Conservation (phyloP, 148 eudicot species). For the Polygonum aviculare region DNA sequence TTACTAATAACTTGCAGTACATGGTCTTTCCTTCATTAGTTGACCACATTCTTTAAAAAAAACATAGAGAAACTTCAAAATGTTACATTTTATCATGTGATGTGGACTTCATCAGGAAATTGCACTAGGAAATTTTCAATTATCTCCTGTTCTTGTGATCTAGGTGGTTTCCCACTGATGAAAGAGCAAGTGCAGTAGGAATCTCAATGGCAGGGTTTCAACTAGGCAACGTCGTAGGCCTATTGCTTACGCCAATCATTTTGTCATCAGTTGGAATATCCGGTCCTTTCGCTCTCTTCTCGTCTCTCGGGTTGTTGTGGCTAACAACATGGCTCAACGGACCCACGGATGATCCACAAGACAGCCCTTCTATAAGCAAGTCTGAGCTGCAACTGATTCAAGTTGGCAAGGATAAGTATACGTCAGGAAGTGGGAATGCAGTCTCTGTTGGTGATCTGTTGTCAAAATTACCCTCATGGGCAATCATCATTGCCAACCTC, state of each 20-base stretch:
- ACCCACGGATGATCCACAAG: slow-evolving; percentile 61
- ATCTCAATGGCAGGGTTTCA: slow-evolving; percentile 96
- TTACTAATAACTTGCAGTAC: no score
- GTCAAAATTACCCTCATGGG: slow-evolving; percentile 89
- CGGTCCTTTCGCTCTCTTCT: slow-evolving; percentile 78
- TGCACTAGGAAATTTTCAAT: background rate
- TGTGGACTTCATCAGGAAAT: background rate
- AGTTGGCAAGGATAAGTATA: slow-evolving; percentile 50
- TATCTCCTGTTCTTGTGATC: background rate
- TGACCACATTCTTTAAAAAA: no score
- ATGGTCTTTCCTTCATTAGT: no score
- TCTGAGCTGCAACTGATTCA: slow-evolving; percentile 61
- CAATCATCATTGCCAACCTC: slow-evolving; percentile 70
- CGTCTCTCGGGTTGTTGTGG: slow-evolving; percentile 85
- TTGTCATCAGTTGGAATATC: slow-evolving; percentile 63
- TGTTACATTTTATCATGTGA: background rate
- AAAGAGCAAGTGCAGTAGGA: slow-evolving; percentile 93
- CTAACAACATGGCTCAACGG: slow-evolving; percentile 48
- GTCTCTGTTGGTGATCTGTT: slow-evolving; percentile 40
- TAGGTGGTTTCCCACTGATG: slow-evolving; percentile 91
- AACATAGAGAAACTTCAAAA: no score
- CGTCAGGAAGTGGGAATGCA: slow-evolving; percentile 21
- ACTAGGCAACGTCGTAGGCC: slow-evolving; percentile 82
- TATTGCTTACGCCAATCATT: slow-evolving; percentile 55
- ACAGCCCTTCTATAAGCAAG: slow-evolving; percentile 36